These are phyloP conservation scores for Cutaneotrichosporon spelunceum DNA, from an alignment of 1,284 basidiomycete genomes.

Conservation along the genomic window DNA sequence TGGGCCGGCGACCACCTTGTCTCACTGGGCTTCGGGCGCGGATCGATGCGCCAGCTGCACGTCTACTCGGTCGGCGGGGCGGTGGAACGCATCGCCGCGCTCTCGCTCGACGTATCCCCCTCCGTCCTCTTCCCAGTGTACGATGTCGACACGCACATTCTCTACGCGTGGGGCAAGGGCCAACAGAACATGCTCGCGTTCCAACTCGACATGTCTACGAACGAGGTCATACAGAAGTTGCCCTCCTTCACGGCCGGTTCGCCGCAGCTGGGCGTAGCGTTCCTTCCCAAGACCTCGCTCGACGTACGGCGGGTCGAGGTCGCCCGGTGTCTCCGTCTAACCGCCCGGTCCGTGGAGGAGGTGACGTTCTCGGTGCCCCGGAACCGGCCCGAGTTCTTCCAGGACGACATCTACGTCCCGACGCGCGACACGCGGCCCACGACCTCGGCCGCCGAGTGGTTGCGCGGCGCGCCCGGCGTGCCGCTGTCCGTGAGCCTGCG, in stretches of 20 bases:
- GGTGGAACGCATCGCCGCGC: slow-evolving; percentile 33
- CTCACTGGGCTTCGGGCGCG: slow-evolving; percentile 51
- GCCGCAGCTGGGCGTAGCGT: slow-evolving; percentile 51
- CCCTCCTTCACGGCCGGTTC: slow-evolving; percentile 42
- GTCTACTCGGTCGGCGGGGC: slow-evolving; percentile 39
- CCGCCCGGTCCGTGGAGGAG: slow-evolving; percentile 49
- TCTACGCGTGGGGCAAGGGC: slow-evolving; percentile 54
- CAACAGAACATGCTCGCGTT: slow-evolving; percentile 52
- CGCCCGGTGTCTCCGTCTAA: slow-evolving; percentile 47
- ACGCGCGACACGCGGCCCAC: slow-evolving; percentile 42
- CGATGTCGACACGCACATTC: slow-evolving; percentile 53
- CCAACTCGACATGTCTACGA: slow-evolving; percentile 42
- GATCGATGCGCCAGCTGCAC: slow-evolving; percentile 52
- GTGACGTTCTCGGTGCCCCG: slow-evolving; percentile 54
- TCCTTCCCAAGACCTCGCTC: slow-evolving; percentile 49
- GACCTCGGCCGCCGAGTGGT: slow-evolving; percentile 39
- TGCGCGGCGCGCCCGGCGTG: slow-evolving; percentile 33
- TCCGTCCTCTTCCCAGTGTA: slow-evolving; percentile 53
- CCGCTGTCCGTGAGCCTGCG: slow-evolving; percentile 32
- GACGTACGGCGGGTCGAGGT: slow-evolving; percentile 54
- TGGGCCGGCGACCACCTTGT: slow-evolving; percentile 53
- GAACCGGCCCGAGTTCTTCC: slow-evolving; percentile 54
- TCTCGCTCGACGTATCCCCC: slow-evolving; percentile 53
- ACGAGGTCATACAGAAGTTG: slow-evolving; percentile 44
- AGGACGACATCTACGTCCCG: slow-evolving; percentile 54